Percentiles rank a stretch among this genome's conserved stretches.
Conservation (phyloP, 1,284 basidiomycete species). For the Irpex sp. region DNA sequence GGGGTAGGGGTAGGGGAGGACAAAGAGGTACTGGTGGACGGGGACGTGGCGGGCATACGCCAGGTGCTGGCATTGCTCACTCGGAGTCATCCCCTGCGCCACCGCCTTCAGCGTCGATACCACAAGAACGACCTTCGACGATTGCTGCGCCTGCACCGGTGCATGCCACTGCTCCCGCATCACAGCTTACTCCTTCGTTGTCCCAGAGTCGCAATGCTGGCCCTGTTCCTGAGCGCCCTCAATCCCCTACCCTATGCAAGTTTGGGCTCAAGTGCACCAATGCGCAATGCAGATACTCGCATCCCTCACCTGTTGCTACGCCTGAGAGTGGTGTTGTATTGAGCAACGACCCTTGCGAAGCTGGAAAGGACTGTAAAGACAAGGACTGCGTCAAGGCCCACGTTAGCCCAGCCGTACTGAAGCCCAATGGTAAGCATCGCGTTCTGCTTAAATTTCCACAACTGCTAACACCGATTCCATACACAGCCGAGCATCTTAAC, state of each 20-base stretch:
- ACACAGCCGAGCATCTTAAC: constrained; percentile 39
- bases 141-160: constrained; percentile 27
- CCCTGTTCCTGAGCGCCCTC: constrained; percentile 68
- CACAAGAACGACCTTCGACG: constrained; percentile 15
- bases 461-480: not conserved
- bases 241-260: constrained; percentile 87
- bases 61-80: constrained; percentile 32
- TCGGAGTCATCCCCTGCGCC: constrained; percentile 16
- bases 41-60: constrained; percentile 29
- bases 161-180: constrained; percentile 29
- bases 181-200: constrained; percentile 23
- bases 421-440: constrained; percentile 47
- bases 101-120: constrained; percentile 12
- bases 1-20: constrained; percentile 32
- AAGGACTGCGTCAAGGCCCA: constrained; percentile 88
- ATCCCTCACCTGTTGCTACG: constrained; percentile 90
- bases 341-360: constrained; percentile 85
- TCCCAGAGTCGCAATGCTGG: constrained; percentile 40
- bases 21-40: constrained; percentile 24
- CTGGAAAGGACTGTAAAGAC: constrained; percentile 83
- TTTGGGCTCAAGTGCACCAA: constrained; percentile 88
- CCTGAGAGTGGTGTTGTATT: constrained; percentile 90
- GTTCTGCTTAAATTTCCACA: no score
- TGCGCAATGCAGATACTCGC: constrained; percentile 81
- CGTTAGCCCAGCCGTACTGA: constrained; percentile 78